phyloP scores from a whole-genome alignment of 148 eudicot genomes.

The Bassia scoparia region DNA sequence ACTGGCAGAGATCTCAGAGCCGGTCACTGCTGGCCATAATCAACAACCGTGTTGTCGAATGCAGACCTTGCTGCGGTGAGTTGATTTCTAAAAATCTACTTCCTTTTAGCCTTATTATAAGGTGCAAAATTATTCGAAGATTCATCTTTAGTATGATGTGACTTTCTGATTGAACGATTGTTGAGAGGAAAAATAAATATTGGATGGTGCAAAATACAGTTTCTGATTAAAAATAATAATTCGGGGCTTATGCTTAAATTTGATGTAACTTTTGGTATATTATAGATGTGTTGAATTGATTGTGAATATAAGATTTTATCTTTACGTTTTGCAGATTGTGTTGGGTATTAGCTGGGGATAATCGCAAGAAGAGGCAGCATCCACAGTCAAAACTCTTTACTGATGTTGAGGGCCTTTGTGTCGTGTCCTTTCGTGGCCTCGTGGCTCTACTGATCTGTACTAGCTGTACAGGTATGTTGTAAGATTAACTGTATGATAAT shows the following conservation, averaged over 20 bases:
- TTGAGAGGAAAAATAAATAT: neutral
- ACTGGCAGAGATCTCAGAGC: constrained; percentile 89
- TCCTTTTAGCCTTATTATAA: neutral
- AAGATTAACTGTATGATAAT: too few species aligned
- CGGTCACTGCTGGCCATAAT: constrained; percentile 98
- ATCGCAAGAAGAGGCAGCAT: too few species aligned
- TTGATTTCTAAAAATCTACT: constrained; percentile 21
- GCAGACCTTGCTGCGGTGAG: constrained; percentile 91
- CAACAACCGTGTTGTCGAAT: constrained; percentile 96
- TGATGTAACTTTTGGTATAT: neutral
- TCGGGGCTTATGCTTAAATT: neutral
- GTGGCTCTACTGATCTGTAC: too few species aligned
- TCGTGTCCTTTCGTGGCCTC: too few species aligned
- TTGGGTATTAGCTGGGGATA: constrained; percentile 84
- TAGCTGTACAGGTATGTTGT: too few species aligned
- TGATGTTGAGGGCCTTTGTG: too few species aligned
- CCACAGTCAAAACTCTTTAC: too few species aligned
- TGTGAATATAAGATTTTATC: neutral
- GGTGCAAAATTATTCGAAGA: constrained; percentile 13
- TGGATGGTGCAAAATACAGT: too few species aligned
- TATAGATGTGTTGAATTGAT: neutral
- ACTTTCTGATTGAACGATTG: neutral
- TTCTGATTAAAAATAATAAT: neutral
- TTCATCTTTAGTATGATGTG: neutral
- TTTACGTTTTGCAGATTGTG: constrained; percentile 54